A percentile compares a stretch with the other conserved stretches of the same genome.
Evolutionary conservation across 2,329 filamentous ascomycete genomes (phyloP).

Genomic region (Ophidiomyces ophidiicola): DNA sequence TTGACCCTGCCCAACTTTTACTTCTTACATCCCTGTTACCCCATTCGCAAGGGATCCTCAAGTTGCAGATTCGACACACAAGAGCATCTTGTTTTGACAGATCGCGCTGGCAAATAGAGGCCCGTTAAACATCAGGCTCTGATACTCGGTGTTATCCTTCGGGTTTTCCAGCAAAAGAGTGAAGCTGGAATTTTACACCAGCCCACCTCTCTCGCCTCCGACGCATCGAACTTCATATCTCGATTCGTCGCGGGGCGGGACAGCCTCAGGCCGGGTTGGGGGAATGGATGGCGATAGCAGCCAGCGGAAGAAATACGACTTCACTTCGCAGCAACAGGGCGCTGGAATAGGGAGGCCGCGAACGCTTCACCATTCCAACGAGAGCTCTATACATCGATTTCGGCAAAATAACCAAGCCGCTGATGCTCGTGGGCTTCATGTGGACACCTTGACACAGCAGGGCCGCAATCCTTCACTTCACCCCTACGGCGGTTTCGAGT

Average conservation of each 20-base stretch:
- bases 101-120: no score
- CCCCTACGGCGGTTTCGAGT: constrained; percentile 41
- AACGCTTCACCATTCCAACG: constrained; percentile 41
- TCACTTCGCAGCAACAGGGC: constrained; percentile 47
- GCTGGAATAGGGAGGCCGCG: constrained; percentile 37
- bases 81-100: constrained; percentile 3
- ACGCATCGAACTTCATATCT: constrained; percentile 46
- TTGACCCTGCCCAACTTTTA: constrained; percentile 9
- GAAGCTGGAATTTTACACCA: constrained; percentile 56
- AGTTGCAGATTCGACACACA: constrained; percentile 4
- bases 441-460: constrained; percentile 26
- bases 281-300: constrained; percentile 71
- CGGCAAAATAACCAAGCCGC: constrained; percentile 23
- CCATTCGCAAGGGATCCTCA: constrained; percentile 8
- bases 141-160: neutral
- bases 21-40: constrained; percentile 7
- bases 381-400: constrained; percentile 35
- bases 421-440: constrained; percentile 22
- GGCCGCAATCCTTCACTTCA: constrained; percentile 27
- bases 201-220: constrained; percentile 52
- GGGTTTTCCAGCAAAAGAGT: constrained; percentile 20
- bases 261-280: constrained; percentile 41
- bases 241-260: constrained; percentile 47
- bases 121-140: neutral
- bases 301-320: constrained; percentile 63